Evolutionary conservation across 129 eudicot species (phyloP).

Genomic region (Tagetes patula): DNA sequence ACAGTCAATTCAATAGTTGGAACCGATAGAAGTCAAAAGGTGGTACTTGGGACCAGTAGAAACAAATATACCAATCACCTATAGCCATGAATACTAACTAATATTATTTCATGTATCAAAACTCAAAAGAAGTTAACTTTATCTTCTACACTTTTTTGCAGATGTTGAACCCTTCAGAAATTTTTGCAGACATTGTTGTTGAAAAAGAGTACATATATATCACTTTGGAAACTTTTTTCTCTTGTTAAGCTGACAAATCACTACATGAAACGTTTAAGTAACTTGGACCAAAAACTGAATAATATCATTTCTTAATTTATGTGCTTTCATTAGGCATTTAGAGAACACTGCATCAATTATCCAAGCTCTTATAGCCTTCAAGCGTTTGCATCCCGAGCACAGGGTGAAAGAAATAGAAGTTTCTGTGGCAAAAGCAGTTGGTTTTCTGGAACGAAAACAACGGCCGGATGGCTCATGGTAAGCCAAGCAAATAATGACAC

Average conservation of each 20-base stretch:
- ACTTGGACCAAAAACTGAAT: neutral
- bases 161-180: constrained; percentile 53
- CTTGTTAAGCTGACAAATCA: neutral
- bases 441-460: constrained; percentile 32
- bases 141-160: constrained; percentile 2
- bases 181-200: constrained; percentile 47
- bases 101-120: neutral
- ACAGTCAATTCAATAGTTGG: too few relatives aligned
- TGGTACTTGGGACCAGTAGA: too few relatives aligned
- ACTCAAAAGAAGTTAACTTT: neutral
- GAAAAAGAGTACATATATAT: constrained; percentile 48
- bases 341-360: constrained; percentile 56
- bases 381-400: constrained; percentile 41
- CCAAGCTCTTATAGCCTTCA: constrained; percentile 49
- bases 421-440: constrained; percentile 37
- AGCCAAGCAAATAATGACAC: constrained; percentile 1
- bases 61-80: too few relatives aligned
- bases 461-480: constrained; percentile 47
- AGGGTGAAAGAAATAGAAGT: constrained; percentile 53
- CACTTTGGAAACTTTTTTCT: neutral
- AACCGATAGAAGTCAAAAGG: too few relatives aligned
- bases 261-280: neutral
- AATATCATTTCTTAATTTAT: neutral
- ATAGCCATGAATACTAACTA: neutral
- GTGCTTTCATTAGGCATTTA: constrained; percentile 41